Evolutionary conservation across 163 green algal genomes (phyloP), one percentile per base, ranked within the genome.

Genomic region (Volvox carteri): DNA sequence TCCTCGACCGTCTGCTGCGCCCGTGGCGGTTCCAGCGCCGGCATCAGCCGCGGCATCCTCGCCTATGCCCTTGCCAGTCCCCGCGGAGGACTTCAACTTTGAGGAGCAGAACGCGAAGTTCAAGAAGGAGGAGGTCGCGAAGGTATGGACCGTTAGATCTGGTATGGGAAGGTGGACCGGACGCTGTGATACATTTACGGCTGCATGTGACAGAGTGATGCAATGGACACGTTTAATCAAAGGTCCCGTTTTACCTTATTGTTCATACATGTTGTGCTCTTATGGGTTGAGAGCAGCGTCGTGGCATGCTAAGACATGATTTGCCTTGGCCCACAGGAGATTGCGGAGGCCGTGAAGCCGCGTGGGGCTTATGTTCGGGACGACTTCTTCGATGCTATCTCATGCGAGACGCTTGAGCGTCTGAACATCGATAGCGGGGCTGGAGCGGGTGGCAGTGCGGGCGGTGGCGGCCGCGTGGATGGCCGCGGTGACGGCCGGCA

Each of bases 301-400:
- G n/a, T n/a, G n/a, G n/a, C n/a, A 11, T 65, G 54, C 54, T 12
- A 23, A 12, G 54, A 42, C n/a, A 41, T 74, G 4, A 18, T 28
- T 74, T 74, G 28, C 67, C 14, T n/a, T 52, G 6, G 37, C 33
- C 1, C 73, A 67, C 73, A 89, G 58, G 90, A 94, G 76, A 90
- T 89, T 1, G 86, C 54, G 76, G 74, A 88, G 48, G 67, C 83
- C 2, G 68, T 81, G 2, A 88, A 88, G 83, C 21, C 52, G 2
- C 50, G 50, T 8, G 68, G 83, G 48, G 48, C 68, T 16, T 99
- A 99, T 90, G 90, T 93, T 30, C 97, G 98, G 92, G 98, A 99
- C 86, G 98, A 99, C 92, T 99, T 99, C 89, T 99, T 99, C 90
- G 97, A 99, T 91, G 90, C 54, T 23, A 89, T 89, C 35, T 76